Evolutionary conservation across 1,284 basidiomycete genomes (phyloP), one percentile per base, ranked within the genome.

Genomic region (Pseudozyma sp.): DNA sequence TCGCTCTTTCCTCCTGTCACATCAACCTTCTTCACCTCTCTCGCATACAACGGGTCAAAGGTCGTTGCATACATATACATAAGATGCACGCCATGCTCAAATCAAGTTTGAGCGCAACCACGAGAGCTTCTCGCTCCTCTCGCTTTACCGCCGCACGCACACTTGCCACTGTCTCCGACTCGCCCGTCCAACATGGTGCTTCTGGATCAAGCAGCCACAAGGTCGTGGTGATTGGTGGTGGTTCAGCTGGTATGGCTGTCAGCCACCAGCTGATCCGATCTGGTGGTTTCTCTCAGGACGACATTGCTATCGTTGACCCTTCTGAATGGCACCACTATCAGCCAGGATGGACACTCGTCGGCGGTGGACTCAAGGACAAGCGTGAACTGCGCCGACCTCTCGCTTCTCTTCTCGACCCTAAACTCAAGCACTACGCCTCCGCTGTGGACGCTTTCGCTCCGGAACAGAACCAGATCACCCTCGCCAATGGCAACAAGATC

Each of bases 311-410:
- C 55, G 69, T 82, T 21, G 81, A 83, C 55, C 75, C 79, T 18
- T 75, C 78, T 38, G 54, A 75, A 25, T 76, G 55, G 52, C 81
- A 83, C 58, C 63, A 83, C 77, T 83, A 83, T 52, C 81, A 83
- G 63, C 81, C 81, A 5, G 81, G 81, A 71, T 94, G 93, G 95
- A 97, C 95, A 2, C 89, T 97, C 25, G 95, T 95, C 44, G 95
- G 94, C 31, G 89, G 93, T 34, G 96, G 96, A 40, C 88, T 98
- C 21, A 86, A 86, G 47, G 64, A 83, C 66, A 90, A 91, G 80
- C 85, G 89, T 53, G 91, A 92, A 73, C 92, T 93, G 76, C 89
- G 91, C 60, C 89, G 89, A 35, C 90, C 90, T 5, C 88, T 97
- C 21, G 49, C 58, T n/a, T 73, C 71, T 40, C 72, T 80, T 9